These are phyloP conservation scores for Penicillium manginii DNA, from an alignment of 495 filamentous ascomycete genomes.

Conservation along the genomic window DNA sequence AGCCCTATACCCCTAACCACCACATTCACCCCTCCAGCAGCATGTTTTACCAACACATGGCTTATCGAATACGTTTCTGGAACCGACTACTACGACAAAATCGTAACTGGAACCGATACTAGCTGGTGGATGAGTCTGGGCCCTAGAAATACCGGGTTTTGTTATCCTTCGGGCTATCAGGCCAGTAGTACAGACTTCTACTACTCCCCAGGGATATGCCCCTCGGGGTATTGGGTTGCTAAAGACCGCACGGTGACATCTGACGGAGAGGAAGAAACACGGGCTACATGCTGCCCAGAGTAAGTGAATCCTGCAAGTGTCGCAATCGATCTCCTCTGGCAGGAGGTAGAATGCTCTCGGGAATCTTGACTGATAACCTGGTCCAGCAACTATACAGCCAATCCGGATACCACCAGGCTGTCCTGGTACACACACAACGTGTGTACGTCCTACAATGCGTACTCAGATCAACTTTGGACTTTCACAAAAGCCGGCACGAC, in stretches of 20 bases:
- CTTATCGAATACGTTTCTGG: conserved; percentile 7
- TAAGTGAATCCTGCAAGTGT: conserved; percentile 1
- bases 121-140: conserved; percentile 7
- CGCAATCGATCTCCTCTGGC: background rate
- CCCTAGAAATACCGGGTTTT: background rate
- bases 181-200: conserved; percentile 6
- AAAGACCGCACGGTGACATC: background rate
- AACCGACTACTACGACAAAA: conserved; percentile 3
- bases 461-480: conserved; percentile 4
- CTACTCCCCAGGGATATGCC: conserved; percentile 7
- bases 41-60: conserved; percentile 12
- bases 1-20: conserved; percentile 3
- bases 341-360: background rate
- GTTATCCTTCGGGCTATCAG: conserved; percentile 6
- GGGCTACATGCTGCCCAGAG: conserved; percentile 5
- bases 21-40: conserved; percentile 1
- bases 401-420: background rate
- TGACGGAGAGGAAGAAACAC: conserved; percentile 1
- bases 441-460: conserved; percentile 2
- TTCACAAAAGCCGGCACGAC: conserved; percentile 6
- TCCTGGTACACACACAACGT: conserved; percentile 3
- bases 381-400: background rate
- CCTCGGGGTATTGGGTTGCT: conserved; percentile 3
- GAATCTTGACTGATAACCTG: background rate
- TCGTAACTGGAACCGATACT: background rate